Evolutionary conservation across 805 yeast species (phyloP), one percentile per base, ranked within the genome.

Genomic region (Metschnikowia cerradonensis): DNA sequence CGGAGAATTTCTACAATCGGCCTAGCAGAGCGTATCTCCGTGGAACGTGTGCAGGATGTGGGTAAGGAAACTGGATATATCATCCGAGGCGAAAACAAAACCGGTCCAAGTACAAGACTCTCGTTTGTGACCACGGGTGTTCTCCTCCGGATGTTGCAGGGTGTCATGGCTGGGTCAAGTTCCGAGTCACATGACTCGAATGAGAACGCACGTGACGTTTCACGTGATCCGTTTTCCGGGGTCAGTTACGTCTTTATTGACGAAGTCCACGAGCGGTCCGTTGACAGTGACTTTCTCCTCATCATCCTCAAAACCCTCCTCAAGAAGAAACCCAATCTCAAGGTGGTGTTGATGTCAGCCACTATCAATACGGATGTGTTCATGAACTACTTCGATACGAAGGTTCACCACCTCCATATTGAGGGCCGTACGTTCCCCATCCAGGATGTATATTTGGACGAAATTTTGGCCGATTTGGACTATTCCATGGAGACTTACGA

Each of bases 191-290:
- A 15, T 30, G 33, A n/a, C 35, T 36, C 22, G 10, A 4, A n/a
- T 17, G 13, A 36, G 2, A 17, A 2, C 22, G 22, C 22, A 20
- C 22, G 10, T 30, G 44, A 26, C 11, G 15, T 20, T 2, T 10
- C 46, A 20, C 38, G 32, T 34, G 37, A 32, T 19, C 19, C n/a
- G 2, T 78, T 87, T 53, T 72, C 76, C 13, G 70, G 78, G 48
- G 68, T 91, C 15, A 82, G 84, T 32, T 87, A 86, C 60, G 79
- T 91, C 36, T 83, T 91, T 38, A 82, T 91, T 37, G 98, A 92
- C 74, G 98, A 92, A 68, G 98, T 92, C n/a, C 98, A 92, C 65
- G 98, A 92, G 67, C 72, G 98, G 57, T 90, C 97, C 0, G 81
- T 91, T 50, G 98, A 92, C 60, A 83, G 91, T 53, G 98, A 92